Conservation (phyloP, 202 grass and related monocot species). For the Panicum virgatum region DNA sequence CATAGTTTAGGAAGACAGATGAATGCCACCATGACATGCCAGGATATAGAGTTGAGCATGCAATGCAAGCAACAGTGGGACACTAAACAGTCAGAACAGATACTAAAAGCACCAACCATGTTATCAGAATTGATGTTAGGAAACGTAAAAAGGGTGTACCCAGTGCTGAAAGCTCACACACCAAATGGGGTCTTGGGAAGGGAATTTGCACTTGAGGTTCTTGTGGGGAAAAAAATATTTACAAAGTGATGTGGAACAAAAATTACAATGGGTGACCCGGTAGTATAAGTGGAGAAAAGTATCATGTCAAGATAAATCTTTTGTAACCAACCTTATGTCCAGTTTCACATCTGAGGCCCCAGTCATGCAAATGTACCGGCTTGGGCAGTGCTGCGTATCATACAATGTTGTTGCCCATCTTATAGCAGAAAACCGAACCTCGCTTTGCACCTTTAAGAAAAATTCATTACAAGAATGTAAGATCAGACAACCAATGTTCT, state of each 20-base stretch:
- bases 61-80: constrained; percentile 35
- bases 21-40: background rate
- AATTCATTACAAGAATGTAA: constrained; percentile 25
- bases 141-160: background rate
- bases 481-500: too few relatives aligned
- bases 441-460: constrained; percentile 78
- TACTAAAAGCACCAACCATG: background rate
- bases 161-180: background rate
- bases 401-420: constrained; percentile 92
- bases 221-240: background rate
- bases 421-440: constrained; percentile 87
- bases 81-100: background rate
- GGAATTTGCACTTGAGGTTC: background rate
- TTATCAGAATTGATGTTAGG: background rate
- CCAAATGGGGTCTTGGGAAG: background rate
- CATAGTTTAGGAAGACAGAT: background rate
- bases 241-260: background rate
- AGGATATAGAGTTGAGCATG: constrained; percentile 4
- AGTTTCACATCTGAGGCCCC: constrained; percentile 85
- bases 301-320: constrained; percentile 16
- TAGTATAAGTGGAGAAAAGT: constrained; percentile 26
- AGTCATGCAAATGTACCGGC: constrained; percentile 96
- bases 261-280: background rate
- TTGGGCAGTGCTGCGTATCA: constrained; percentile 70
- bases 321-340: constrained; percentile 76